These are phyloP conservation scores for Lodderomyces beijingensis DNA, from an alignment of 1,139 yeast genomes.

Conservation along the genomic window DNA sequence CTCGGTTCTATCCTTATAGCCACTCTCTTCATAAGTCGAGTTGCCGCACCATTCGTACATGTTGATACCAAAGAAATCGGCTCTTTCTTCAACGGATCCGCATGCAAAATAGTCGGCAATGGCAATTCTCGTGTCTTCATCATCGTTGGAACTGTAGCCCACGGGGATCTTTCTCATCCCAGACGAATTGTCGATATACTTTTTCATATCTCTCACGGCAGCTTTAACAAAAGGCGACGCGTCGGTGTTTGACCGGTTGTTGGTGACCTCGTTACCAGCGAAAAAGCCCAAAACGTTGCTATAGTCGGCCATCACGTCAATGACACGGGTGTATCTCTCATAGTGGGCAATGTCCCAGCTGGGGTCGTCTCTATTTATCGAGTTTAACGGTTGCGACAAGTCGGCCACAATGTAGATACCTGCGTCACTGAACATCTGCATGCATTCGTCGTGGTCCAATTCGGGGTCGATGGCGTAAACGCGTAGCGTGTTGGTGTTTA, in stretches of 20 bases:
- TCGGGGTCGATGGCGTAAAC: slow-evolving; percentile 77
- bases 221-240: slow-evolving; percentile 86
- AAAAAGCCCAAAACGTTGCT: slow-evolving; percentile 88
- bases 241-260: slow-evolving; percentile 44
- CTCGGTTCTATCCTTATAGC: slow-evolving; percentile 58
- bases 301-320: slow-evolving; percentile 78
- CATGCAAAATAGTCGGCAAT: slow-evolving; percentile 83
- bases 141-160: slow-evolving; percentile 93
- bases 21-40: slow-evolving; percentile 59
- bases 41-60: slow-evolving; percentile 94
- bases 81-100: slow-evolving; percentile 58
- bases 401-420: slow-evolving; percentile 87
- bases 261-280: slow-evolving; percentile 87
- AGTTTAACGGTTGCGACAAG: slow-evolving; percentile 76
- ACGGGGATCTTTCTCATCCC: slow-evolving; percentile 77
- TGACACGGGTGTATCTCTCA: slow-evolving; percentile 71
- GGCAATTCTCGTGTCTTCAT: slow-evolving; percentile 61
- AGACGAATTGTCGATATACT: slow-evolving; percentile 60
- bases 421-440: slow-evolving; percentile 79
- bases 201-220: slow-evolving; percentile 85
- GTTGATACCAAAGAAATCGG: slow-evolving; percentile 89
- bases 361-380: slow-evolving; percentile 75
- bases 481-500: slow-evolving; percentile 72
- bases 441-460: slow-evolving; percentile 79
- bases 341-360: slow-evolving; percentile 64